These are phyloP conservation scores for Cyclanthera cordifolia DNA, from an alignment of 306 rosid species.

Conservation along the genomic window DNA sequence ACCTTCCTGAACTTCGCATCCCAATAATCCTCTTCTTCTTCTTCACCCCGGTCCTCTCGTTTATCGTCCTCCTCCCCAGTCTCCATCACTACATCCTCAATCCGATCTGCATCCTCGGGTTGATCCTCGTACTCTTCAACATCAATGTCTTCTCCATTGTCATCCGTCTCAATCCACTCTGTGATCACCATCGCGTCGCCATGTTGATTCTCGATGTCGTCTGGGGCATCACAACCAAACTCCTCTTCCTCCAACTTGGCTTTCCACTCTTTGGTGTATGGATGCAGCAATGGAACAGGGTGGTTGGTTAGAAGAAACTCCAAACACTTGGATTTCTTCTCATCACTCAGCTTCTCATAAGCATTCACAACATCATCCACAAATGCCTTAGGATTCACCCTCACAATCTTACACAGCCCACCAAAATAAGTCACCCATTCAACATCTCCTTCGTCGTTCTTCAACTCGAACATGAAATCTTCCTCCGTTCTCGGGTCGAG, in stretches of 20 bases:
- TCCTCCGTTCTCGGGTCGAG: slow-evolving; percentile 66
- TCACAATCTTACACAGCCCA: slow-evolving; percentile 76
- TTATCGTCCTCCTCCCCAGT: slow-evolving; percentile 18
- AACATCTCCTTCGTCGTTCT: slow-evolving; percentile 53
- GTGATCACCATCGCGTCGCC: slow-evolving; percentile 42
- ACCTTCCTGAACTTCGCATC: slow-evolving; percentile 45
- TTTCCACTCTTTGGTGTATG: slow-evolving; percentile 92
- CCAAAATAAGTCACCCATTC: slow-evolving; percentile 69
- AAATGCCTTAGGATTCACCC: slow-evolving; percentile 66
- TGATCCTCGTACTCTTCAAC: background rate
- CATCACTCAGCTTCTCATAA: slow-evolving; percentile 62
- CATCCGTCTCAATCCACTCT: slow-evolving; percentile 71
- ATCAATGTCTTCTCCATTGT: slow-evolving; percentile 11
- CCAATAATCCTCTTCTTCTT: slow-evolving; percentile 37
- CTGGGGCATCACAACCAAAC: slow-evolving; percentile 94
- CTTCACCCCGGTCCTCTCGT: slow-evolving; percentile 21
- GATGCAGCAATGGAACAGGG: slow-evolving; percentile 69
- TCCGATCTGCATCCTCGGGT: too few species aligned
- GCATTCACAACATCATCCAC: slow-evolving; percentile 90
- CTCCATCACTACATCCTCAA: slow-evolving; percentile 29
- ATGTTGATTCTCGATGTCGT: slow-evolving; percentile 30
- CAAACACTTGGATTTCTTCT: slow-evolving; percentile 70
- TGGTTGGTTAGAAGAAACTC: slow-evolving; percentile 64
- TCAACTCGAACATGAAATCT: slow-evolving; percentile 46
- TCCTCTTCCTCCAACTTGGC: slow-evolving; percentile 85